These are phyloP conservation scores for Xylariomycetidae sp. DNA, from an alignment of 2,329 filamentous ascomycete genomes.

Conservation along the genomic window DNA sequence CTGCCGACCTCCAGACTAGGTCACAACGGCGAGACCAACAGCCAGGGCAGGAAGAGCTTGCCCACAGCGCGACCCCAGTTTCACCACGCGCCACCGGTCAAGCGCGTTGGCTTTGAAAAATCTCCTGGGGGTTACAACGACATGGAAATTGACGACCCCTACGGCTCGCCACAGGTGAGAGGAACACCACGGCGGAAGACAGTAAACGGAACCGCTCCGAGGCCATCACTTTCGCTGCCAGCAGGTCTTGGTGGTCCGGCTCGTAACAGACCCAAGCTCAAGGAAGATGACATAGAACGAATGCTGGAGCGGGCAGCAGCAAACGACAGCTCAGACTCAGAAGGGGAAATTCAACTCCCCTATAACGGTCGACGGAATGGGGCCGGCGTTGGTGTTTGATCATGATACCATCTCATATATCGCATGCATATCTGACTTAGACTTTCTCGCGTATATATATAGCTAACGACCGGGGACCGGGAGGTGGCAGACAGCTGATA, in stretches of 20 bases:
- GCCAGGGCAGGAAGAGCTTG: conserved; percentile 45
- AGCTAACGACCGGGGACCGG: conserved; percentile 3
- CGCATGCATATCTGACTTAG: too few species aligned
- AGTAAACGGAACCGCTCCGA: conserved; percentile 32
- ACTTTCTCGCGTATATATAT: conserved; percentile 15
- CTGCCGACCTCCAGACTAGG: conserved; percentile 39
- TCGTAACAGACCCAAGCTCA: conserved; percentile 37
- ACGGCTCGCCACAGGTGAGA: conserved; percentile 29
- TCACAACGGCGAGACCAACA: conserved; percentile 15
- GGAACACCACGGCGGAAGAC: conserved; percentile 40
- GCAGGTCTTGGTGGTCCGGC: conserved; percentile 39
- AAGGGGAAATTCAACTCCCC: conserved; percentile 52
- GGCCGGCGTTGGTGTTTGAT: conserved; percentile 20
- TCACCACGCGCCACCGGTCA: conserved; percentile 30
- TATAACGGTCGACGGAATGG: conserved; percentile 21
- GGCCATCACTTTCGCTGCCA: conserved; percentile 39
- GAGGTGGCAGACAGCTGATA: too few species aligned
- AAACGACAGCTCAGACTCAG: conserved; percentile 52
- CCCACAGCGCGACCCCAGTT: conserved; percentile 42
- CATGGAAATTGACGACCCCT: conserved; percentile 43
- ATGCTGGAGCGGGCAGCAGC: conserved; percentile 52
- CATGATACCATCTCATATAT: conserved; percentile 7
- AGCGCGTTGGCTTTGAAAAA: conserved; percentile 45
- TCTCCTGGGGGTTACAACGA: conserved; percentile 37
- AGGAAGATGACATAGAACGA: conserved; percentile 53